Evolutionary conservation across 768 basidiomycete genomes (phyloP), one percentile per base, ranked within the genome.

Genomic region (Pisolithus albus): DNA sequence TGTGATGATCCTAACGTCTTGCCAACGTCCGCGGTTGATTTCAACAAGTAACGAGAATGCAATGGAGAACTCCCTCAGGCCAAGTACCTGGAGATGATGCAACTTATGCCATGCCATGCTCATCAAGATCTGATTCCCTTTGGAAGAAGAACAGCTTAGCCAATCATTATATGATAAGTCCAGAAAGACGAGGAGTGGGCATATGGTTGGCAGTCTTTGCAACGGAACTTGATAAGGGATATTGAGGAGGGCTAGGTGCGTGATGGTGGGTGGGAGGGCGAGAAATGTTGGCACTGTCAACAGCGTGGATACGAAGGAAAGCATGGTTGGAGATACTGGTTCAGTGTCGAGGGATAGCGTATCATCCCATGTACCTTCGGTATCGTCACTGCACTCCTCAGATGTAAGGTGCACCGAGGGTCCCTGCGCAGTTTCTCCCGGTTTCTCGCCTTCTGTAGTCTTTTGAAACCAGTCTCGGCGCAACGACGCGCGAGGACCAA

Each of bases 101-200:
- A 81, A 82, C 37, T 77, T 74, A 5, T 51, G 52, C 87, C 86
- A 89, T 39, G 78, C 73, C 4, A 84, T 66, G 38, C 75, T 75
- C 46, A 76, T 76, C 18, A 84, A 56, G 10, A 68, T 66, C 43
- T 70, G 61, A 24, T 64, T 55, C 7, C 64, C 68, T 19, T 70
- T 70, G 19, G 57, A 61, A 9, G 60, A 56, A 16, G 54, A 46
- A 11, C 38, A 16, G 18, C 36, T 30, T 23, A 80, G 58, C 78
- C 79, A 80, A 5, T 48, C 36, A 46, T 88, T 88, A 62, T 77
- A 86, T 1, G 87, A 89, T 44, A 89, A 62, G 60, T 88, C 86
- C 32, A 88, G 64, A 23, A 82, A 59, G 19, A 76, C 68, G 24
- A 89, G 67, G n/a, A 83, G 63, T 1, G 86, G 87, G 56, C 82